phyloP scores from a whole-genome alignment of 768 basidiomycete species.

The Boletus edulis region DNA sequence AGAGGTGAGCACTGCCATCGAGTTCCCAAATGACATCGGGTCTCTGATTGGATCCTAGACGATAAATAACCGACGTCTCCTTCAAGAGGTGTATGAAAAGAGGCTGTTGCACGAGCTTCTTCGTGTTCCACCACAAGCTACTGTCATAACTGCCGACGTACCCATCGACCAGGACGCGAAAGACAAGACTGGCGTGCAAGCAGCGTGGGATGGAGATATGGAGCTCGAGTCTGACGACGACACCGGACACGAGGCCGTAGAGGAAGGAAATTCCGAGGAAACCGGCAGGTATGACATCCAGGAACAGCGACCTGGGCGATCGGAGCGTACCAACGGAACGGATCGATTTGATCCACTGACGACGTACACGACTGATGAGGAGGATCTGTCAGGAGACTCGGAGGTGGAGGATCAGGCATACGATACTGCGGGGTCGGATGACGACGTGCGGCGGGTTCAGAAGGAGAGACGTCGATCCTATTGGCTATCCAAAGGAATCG shows the following conservation, averaged over 20 bases:
- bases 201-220: slow-evolving; percentile 41
- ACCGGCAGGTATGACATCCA: slow-evolving; percentile 57
- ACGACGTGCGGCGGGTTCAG: slow-evolving; percentile 11
- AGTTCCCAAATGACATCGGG: neutral
- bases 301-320: slow-evolving; percentile 42
- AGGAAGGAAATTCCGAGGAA: slow-evolving; percentile 3
- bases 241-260: neutral
- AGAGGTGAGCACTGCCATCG: slow-evolving; percentile 52
- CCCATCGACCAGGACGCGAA: slow-evolving; percentile 8
- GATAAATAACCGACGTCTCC: slow-evolving; percentile 59
- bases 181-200: slow-evolving; percentile 27
- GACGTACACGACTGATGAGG: slow-evolving; percentile 51
- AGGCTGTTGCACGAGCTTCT: slow-evolving; percentile 58
- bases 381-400: neutral
- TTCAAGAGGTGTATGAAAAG: slow-evolving; percentile 65
- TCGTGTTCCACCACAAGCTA: slow-evolving; percentile 34
- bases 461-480: slow-evolving; percentile 40
- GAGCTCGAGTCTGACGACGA: slow-evolving; percentile 28
- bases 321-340: slow-evolving; percentile 43
- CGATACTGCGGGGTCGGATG: slow-evolving; percentile 23
- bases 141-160: slow-evolving; percentile 20
- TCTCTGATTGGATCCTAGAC: slow-evolving; percentile 43
- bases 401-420: slow-evolving; percentile 18
- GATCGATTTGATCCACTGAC: slow-evolving; percentile 36
- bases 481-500: slow-evolving; percentile 56